Evolutionary conservation across 345 rosid genomes (phyloP).

Genomic region (Acer campestre): DNA sequence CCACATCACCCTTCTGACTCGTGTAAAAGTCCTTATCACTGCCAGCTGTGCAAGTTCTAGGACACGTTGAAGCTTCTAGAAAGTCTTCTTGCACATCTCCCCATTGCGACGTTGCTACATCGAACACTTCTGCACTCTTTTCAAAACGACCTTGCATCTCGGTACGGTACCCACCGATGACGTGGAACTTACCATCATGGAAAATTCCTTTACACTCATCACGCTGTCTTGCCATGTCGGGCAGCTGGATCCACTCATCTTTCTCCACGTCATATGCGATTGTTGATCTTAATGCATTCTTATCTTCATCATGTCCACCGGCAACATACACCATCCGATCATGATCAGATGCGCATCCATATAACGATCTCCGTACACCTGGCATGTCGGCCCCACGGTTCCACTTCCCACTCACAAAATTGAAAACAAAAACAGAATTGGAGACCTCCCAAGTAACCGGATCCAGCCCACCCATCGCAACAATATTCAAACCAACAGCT

Average conservation of each 20-base stretch:
- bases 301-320: slow-evolving; percentile 76
- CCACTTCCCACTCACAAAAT: slow-evolving; percentile 61
- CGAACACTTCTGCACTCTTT: slow-evolving; percentile 50
- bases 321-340: slow-evolving; percentile 64
- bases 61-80: slow-evolving; percentile 31
- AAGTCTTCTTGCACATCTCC: slow-evolving; percentile 31
- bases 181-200: slow-evolving; percentile 66
- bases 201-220: slow-evolving; percentile 74
- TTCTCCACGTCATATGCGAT: slow-evolving; percentile 58
- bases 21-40: slow-evolving; percentile 37
- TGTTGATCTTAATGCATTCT: slow-evolving; percentile 67
- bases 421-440: slow-evolving; percentile 50
- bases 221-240: slow-evolving; percentile 74
- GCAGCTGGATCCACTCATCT: slow-evolving; percentile 56
- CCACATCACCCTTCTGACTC: slow-evolving; percentile 47
- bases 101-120: slow-evolving; percentile 52
- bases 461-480: slow-evolving; percentile 83
- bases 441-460: slow-evolving; percentile 62
- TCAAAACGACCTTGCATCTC: slow-evolving; percentile 71
- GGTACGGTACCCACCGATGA: slow-evolving; percentile 76
- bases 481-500: slow-evolving; percentile 58
- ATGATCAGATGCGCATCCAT: slow-evolving; percentile 66
- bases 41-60: slow-evolving; percentile 34
- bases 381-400: slow-evolving; percentile 69
- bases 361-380: slow-evolving; percentile 57